phyloP scores from a whole-genome alignment of 148 eudicot genomes.

The Dysphania ambrosioides region DNA sequence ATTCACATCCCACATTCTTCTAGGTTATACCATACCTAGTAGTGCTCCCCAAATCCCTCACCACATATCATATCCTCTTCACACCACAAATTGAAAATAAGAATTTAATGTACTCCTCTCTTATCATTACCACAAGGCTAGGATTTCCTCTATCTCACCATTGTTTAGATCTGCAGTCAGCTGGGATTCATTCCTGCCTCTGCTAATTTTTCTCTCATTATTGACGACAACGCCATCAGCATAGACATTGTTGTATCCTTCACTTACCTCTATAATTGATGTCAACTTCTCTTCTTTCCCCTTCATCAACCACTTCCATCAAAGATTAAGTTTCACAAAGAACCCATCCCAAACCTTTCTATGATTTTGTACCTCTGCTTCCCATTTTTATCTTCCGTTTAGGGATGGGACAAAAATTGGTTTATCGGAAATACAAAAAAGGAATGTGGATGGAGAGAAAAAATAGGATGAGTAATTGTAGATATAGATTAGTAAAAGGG shows the following conservation, averaged over 20 bases:
- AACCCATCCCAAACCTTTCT: not conserved
- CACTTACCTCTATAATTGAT: not conserved
- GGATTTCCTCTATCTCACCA: not conserved
- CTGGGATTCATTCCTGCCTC: not conserved
- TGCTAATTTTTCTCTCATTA: not conserved
- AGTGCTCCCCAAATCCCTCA: not conserved
- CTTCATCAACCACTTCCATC: not conserved
- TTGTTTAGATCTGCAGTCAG: not conserved
- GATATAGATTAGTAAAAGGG: not conserved
- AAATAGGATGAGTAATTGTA: not conserved
- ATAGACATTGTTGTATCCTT: not conserved
- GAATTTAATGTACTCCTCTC: not conserved
- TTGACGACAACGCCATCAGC: not conserved
- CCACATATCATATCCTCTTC: not conserved
- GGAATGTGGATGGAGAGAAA: no score
- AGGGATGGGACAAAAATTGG: not conserved
- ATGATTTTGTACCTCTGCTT: not conserved
- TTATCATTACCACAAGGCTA: not conserved
- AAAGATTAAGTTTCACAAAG: not conserved
- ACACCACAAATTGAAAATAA: not conserved
- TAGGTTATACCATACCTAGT: not conserved
- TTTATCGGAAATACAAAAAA: no score
- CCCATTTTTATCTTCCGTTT: not conserved
- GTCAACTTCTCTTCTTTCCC: not conserved
- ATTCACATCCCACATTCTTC: not conserved